Evolutionary conservation across 176 grass and related monocot species (phyloP).

Genomic region (Elaeis guineensis): DNA sequence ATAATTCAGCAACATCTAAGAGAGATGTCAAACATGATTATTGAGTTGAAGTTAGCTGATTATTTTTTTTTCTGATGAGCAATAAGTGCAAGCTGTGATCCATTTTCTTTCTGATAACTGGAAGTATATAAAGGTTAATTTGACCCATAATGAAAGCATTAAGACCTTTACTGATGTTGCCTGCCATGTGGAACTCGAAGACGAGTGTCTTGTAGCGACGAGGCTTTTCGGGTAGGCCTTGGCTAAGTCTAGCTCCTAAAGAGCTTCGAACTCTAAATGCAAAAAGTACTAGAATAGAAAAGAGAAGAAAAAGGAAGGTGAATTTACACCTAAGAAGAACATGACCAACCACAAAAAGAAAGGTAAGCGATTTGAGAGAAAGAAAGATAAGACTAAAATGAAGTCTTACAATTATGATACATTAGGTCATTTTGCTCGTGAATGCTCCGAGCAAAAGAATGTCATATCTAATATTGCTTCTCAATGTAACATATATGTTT

Average conservation of each 20-base stretch:
- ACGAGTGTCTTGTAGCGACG: not conserved
- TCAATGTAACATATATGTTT: not conserved
- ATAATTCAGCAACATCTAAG: too few species aligned
- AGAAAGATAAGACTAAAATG: not conserved
- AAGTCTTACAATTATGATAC: not conserved
- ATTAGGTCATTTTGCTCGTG: not conserved
- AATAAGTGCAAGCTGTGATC: conserved; percentile 6
- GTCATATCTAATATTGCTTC: not conserved
- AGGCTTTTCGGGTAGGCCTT: not conserved
- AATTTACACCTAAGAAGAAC: not conserved
- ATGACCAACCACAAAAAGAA: not conserved
- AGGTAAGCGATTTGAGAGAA: not conserved
- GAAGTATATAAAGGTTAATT: conserved; percentile 1
- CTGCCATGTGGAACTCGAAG: not conserved
- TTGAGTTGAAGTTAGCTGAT: not conserved
- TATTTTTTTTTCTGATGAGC: not conserved
- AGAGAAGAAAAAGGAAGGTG: not conserved
- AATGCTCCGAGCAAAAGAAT: not conserved
- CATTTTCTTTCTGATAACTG: not conserved
- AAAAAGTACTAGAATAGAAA: not conserved
- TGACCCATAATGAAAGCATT: conserved; percentile 6
- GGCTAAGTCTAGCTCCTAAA: not conserved
- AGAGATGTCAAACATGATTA: not conserved
- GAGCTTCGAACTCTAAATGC: too few species aligned
- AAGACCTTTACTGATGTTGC: conserved; percentile 7